Percentiles rank a stretch among this genome's conserved stretches.
Conservation (phyloP, 2,329 filamentous ascomycete genomes). For the Hypoxylon sp. region DNA sequence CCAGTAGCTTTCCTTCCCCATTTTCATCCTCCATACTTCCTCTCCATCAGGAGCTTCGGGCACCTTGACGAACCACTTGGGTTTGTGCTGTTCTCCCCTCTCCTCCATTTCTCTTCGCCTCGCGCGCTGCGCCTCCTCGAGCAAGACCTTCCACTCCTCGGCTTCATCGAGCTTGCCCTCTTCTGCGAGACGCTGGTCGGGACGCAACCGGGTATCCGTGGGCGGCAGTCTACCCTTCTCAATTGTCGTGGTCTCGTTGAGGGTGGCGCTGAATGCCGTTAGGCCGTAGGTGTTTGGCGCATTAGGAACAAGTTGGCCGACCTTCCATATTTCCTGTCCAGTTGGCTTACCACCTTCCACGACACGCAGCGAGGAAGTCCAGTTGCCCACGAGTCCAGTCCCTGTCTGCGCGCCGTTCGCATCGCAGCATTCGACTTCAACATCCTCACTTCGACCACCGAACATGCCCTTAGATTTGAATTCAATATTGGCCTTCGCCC, state of each 20-base stretch:
- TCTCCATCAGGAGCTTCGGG: conserved; percentile 71
- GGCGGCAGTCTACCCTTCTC: conserved; percentile 82
- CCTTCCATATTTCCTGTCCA: conserved; percentile 81
- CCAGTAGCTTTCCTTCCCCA: conserved; percentile 93
- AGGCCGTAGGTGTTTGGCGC: conserved; percentile 87
- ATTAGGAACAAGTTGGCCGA: conserved; percentile 82
- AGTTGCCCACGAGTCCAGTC: conserved; percentile 82
- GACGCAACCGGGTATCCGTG: conserved; percentile 87
- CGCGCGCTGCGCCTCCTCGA: conserved; percentile 88
- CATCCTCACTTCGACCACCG: conserved; percentile 92
- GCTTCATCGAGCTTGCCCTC: conserved; percentile 85
- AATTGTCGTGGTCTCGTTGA: conserved; percentile 89
- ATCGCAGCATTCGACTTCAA: conserved; percentile 81
- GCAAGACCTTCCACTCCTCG: conserved; percentile 83
- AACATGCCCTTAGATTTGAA: conserved; percentile 99
- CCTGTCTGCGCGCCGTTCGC: conserved; percentile 75
- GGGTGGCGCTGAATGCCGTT: conserved; percentile 84
- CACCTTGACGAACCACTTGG: conserved; percentile 87
- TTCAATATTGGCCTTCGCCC: conserved; percentile 86
- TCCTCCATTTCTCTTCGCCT: conserved; percentile 83
- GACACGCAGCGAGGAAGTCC: conserved; percentile 81
- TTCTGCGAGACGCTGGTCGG: conserved; percentile 90
- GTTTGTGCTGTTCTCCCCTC: conserved; percentile 78
- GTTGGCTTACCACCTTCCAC: conserved; percentile 73
- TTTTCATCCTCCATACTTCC: conserved; percentile 82